A percentile compares a stretch with the other conserved stretches of the same genome.
Conservation (phyloP, 805 yeast genomes). For the Myxozyma geophila region DNA sequence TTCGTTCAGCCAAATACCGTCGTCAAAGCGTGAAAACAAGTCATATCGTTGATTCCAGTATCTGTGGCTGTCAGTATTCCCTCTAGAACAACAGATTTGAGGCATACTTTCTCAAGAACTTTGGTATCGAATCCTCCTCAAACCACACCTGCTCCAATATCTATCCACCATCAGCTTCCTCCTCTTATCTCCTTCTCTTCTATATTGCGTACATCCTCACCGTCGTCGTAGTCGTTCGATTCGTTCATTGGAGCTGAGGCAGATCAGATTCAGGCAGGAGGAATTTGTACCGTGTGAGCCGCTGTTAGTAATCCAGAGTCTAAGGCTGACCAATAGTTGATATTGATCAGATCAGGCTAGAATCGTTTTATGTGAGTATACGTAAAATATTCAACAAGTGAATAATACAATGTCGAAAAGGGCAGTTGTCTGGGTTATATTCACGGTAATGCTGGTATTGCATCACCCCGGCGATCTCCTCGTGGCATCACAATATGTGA, state of each 20-base stretch:
- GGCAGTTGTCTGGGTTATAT: no score
- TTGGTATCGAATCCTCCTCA: background rate
- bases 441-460: no score
- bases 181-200: background rate
- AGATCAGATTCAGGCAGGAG: no score
- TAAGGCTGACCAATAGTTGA: no score
- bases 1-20: conserved; percentile 66
- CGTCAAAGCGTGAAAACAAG: conserved; percentile 64
- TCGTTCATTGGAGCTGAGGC: background rate
- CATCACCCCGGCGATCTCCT: no score
- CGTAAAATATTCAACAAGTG: no score
- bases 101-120: conserved; percentile 1
- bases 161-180: background rate
- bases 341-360: no score
- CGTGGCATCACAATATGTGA: no score
- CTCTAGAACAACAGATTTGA: background rate
- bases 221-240: background rate
- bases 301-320: no score
- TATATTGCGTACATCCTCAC: background rate
- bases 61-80: conserved; percentile 5
- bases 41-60: conserved; percentile 61
- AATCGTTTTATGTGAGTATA: no score
- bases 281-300: no score
- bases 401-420: no score
- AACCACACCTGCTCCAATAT: background rate